Evolutionary conservation across 495 filamentous ascomycete species (phyloP).

Genomic region (Aspergillus taichungensis): DNA sequence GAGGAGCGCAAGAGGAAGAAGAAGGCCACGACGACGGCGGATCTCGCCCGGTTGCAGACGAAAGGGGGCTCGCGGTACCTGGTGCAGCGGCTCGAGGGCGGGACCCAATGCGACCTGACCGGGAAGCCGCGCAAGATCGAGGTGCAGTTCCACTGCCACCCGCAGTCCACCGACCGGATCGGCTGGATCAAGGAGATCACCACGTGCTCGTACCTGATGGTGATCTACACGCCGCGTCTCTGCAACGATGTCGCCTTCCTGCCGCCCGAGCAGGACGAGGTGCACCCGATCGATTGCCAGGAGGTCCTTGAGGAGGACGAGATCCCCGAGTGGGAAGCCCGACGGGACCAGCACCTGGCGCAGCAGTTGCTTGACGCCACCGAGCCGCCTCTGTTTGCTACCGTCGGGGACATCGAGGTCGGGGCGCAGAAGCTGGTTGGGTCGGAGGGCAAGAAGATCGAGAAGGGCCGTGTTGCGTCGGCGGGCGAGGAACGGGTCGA

Average conservation of each 20-base stretch:
- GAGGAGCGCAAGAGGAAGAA: conserved; percentile 22
- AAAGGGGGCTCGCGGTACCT: conserved; percentile 83
- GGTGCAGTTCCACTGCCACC: conserved; percentile 88
- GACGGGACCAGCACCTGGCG: conserved; percentile 35
- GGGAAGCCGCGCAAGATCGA: conserved; percentile 79
- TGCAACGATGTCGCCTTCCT: conserved; percentile 90
- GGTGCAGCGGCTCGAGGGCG: conserved; percentile 79
- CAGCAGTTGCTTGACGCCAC: conserved; percentile 30
- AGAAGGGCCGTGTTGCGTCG: conserved; percentile 39
- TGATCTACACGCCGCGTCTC: conserved; percentile 84
- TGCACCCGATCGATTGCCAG: conserved; percentile 69
- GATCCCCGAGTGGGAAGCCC: conserved; percentile 47
- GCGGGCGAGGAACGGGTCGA: conserved; percentile 38
- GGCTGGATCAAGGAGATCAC: conserved; percentile 92
- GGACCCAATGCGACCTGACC: conserved; percentile 86
- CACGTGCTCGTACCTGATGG: conserved; percentile 91
- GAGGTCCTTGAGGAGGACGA: conserved; percentile 55
- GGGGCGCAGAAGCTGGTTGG: conserved; percentile 51
- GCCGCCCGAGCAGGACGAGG: conserved; percentile 70
- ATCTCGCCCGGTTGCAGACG: conserved; percentile 58
- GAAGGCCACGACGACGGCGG: conserved; percentile 22
- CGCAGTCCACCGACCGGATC: conserved; percentile 72
- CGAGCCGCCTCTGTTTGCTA: conserved; percentile 20
- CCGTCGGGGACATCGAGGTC: conserved; percentile 52
- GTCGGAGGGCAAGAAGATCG: conserved; percentile 45